These are phyloP conservation scores for Apiospora phragmitis DNA, from an alignment of 2,329 filamentous ascomycete genomes.

Conservation along the genomic window DNA sequence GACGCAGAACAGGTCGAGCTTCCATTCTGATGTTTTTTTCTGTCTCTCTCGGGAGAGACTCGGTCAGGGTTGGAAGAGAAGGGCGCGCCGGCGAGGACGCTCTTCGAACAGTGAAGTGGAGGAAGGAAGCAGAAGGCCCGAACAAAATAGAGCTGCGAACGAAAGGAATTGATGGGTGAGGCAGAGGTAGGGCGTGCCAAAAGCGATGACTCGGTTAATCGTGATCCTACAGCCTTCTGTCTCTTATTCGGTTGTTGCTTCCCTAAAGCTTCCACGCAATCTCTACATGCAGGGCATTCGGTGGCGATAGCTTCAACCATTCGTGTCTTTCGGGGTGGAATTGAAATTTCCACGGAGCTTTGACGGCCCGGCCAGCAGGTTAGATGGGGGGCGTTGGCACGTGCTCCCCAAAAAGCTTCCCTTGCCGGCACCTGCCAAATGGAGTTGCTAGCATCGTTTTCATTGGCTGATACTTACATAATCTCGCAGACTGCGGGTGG, in stretches of 20 bases:
- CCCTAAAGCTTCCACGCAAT: not conserved
- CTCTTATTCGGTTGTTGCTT: not conserved
- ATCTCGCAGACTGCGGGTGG: not conserved
- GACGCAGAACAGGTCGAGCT: slow-evolving; percentile 14
- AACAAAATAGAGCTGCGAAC: not conserved
- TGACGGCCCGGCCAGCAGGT: not conserved
- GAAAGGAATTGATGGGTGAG: not conserved
- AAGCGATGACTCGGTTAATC: not conserved
- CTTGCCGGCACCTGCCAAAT: not conserved
- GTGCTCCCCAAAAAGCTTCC: not conserved
- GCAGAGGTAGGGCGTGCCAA: not conserved
- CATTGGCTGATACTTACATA: not conserved
- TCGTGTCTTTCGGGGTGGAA: not conserved
- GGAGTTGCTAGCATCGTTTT: not conserved
- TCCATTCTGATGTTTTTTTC: slow-evolving; percentile 7
- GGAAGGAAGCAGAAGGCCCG: not conserved
- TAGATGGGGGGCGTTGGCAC: not conserved
- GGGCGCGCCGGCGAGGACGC: not conserved
- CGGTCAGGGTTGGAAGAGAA: not conserved
- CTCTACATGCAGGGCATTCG: not conserved
- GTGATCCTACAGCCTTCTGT: not conserved
- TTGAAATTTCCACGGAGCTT: slow-evolving; percentile 9
- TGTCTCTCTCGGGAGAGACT: slow-evolving; percentile 11
- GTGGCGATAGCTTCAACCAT: slow-evolving; percentile 4
- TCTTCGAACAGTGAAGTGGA: not conserved